Evolutionary conservation across 495 filamentous ascomycete genomes (phyloP).

Genomic region (Talaromyces trachyspermus): DNA sequence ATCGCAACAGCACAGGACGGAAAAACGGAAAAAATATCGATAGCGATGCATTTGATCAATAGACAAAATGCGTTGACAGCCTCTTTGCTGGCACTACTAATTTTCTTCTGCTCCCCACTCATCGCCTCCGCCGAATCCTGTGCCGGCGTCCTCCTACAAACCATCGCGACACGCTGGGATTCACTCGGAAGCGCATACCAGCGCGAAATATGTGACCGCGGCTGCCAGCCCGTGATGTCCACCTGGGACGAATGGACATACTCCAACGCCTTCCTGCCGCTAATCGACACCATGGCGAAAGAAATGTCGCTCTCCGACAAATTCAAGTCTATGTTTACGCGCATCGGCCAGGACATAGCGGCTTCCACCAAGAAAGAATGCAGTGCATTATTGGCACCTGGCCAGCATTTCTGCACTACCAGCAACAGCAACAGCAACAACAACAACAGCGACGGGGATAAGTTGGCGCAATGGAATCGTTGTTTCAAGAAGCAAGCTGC

Average conservation of each 20-base stretch:
- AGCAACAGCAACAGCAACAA: no score
- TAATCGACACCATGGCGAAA: conserved; percentile 31
- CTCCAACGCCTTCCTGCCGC: conserved; percentile 36
- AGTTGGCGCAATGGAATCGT: conserved; percentile 32
- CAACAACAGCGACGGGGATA: conserved; percentile 4
- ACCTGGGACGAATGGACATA: conserved; percentile 42
- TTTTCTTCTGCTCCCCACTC: conserved; percentile 18
- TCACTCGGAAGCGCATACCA: conserved; percentile 31
- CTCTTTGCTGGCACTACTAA: no score
- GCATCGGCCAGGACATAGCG: conserved; percentile 35
- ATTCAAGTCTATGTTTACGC: conserved; percentile 5
- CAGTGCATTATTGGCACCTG: conserved; percentile 26
- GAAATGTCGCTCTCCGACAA: conserved; percentile 9
- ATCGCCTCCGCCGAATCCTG: conserved; percentile 23
- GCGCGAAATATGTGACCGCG: conserved; percentile 33
- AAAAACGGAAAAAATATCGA: no score
- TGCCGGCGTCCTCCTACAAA: conserved; percentile 26
- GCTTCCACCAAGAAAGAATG: conserved; percentile 28
- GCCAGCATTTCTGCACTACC: conserved; percentile 33
- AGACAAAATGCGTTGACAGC: no score
- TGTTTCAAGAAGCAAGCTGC: conserved; percentile 38
- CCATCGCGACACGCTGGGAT: conserved; percentile 28
- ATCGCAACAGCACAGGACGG: no score
- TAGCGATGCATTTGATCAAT: no score
- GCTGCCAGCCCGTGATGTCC: conserved; percentile 34